Percentiles rank a stretch among this genome's conserved stretches.
phyloP scores from a whole-genome alignment of 768 basidiomycete genomes.

The Trametes villosa region DNA sequence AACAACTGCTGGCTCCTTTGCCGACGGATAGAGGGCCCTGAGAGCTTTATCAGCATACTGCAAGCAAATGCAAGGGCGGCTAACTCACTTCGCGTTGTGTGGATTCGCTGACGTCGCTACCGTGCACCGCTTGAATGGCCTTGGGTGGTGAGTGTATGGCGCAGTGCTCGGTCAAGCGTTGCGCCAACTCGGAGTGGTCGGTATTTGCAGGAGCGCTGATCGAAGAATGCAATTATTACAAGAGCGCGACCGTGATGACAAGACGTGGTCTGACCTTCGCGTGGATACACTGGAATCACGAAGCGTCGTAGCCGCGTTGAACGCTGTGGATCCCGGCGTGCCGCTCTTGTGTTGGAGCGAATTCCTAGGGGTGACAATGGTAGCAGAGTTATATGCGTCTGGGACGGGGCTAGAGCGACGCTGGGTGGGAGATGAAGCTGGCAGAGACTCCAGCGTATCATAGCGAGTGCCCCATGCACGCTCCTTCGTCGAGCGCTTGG shows the following conservation, averaged over 20 bases:
- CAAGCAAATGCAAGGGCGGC: not conserved
- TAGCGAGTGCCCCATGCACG: constrained; percentile 72
- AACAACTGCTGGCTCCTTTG: not conserved
- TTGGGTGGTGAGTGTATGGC: constrained; percentile 67
- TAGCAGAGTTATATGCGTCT: constrained; percentile 19
- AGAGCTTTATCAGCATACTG: constrained; percentile 1
- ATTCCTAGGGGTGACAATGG: not conserved
- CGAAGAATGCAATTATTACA: not conserved
- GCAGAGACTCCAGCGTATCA: constrained; percentile 60
- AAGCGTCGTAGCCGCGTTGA: constrained; percentile 29
- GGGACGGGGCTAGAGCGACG: constrained; percentile 16
- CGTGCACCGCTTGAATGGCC: constrained; percentile 71
- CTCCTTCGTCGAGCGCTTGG: constrained; percentile 50
- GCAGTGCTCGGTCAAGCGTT: constrained; percentile 66
- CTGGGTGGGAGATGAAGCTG: constrained; percentile 47
- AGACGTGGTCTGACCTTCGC: constrained; percentile 60
- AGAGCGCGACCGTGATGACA: not conserved
- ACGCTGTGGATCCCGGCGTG: not conserved
- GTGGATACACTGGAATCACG: constrained; percentile 86
- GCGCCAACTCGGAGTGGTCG: constrained; percentile 63
- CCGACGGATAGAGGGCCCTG: too few species aligned
- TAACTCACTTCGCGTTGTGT: constrained; percentile 77
- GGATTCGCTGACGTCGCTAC: constrained; percentile 81
- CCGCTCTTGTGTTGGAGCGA: not conserved
- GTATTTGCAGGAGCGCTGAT: constrained; percentile 70